Evolutionary conservation across 768 basidiomycete species (phyloP), one percentile per base, ranked within the genome.

Genomic region (Tulasnella sp.): DNA sequence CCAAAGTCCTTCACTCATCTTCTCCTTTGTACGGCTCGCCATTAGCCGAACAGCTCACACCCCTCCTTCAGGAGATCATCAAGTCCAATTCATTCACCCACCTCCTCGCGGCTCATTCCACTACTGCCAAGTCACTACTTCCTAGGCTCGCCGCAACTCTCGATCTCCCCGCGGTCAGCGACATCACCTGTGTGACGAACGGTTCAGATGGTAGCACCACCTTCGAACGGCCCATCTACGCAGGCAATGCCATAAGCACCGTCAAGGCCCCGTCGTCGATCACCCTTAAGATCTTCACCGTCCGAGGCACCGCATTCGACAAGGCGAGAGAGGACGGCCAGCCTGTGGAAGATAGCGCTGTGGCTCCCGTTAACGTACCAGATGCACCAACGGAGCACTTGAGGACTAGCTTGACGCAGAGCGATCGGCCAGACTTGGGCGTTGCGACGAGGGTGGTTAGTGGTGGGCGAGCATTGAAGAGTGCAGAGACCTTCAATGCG

Each of bases 231-330:
- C 92, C 91, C 26, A 96, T 98, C 67, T 98, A 99, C 67, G 96
- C 96, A 23, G 96, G 96, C 51, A 98, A 98, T 68, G 96, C 96
- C 47, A 91, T 98, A 58, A 80, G 93, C 24, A 95, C 93, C 44
- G 85, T 99, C 65, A 83, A 84, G 61, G 88, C 87, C 0, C 75
- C 83, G 0, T 79, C 81, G n/a, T 79, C 79, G 53, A 78, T 96
- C 67, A 78, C 80, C 29, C 73, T 93, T 74, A 98, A 98, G 71
- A 83, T 99, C 71, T 91, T 98, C 73, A 96, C 95, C 42, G 89
- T 98, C 23, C 83, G 96, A 64, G 82, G 85, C 15, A 95, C 93
- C 1, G 89, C 92, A 9, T 98, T 96, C 72, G 74, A 84, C 27
- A 72, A 75, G 59, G 84, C 91, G 32, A 80, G 82, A 4, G 34